Percentiles rank a stretch among this genome's conserved stretches.
These are phyloP conservation scores for Eremochloa ophiuroides DNA, from an alignment of 176 grass and related monocot species.

Conservation along the genomic window DNA sequence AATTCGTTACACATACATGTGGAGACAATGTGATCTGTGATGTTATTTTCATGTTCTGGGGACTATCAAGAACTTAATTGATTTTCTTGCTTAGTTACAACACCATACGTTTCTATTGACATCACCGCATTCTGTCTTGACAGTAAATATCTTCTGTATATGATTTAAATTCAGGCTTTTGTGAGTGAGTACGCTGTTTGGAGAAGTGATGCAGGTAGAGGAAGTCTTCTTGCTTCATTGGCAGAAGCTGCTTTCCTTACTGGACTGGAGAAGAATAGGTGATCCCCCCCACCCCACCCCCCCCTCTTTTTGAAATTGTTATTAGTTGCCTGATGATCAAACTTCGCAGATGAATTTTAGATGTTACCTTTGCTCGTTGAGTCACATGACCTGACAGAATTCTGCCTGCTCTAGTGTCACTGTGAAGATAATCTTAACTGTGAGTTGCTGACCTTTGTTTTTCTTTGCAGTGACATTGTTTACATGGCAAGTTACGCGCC, in stretches of 20 bases:
- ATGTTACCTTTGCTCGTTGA: too few species aligned
- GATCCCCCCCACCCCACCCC: too few species aligned
- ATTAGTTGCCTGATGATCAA: too few species aligned
- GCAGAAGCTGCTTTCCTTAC: constrained; percentile 94
- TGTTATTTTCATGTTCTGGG: neutral
- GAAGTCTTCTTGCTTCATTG: constrained; percentile 85
- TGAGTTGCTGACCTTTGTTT: neutral
- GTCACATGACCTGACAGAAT: neutral
- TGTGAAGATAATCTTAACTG: neutral
- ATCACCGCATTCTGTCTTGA: too few species aligned
- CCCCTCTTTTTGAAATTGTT: too few species aligned
- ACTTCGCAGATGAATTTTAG: too few species aligned
- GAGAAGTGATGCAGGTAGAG: constrained; percentile 71
- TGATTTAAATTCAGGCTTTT: constrained; percentile 62
- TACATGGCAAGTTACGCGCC: constrained; percentile 94
- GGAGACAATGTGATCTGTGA: neutral
- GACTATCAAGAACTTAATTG: neutral
- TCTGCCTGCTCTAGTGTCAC: too few species aligned
- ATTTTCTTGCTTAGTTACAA: neutral
- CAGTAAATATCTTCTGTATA: neutral
- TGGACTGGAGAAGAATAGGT: constrained; percentile 94
- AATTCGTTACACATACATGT: too few species aligned
- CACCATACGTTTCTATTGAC: neutral
- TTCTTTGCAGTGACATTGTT: constrained; percentile 57
- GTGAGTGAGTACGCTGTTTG: constrained; percentile 96